Evolutionary conservation across 805 yeast genomes (phyloP), one percentile per base, ranked within the genome.

Genomic region (Helenozyma baotianmanensis): DNA sequence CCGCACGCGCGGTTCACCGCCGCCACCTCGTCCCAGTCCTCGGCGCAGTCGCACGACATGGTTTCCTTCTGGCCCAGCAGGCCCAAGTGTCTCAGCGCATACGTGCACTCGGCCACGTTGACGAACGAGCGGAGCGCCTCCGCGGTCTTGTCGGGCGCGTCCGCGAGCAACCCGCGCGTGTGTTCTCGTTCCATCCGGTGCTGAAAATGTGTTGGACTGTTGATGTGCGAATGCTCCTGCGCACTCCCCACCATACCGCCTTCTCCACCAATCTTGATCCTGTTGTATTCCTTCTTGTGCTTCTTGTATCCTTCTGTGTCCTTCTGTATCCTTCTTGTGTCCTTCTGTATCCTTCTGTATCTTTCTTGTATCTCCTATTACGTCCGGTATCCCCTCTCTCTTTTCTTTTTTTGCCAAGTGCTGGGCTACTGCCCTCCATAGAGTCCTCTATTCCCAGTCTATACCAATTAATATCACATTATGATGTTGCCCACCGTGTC

Each of bases 41-140:
- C 84, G 26, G 38, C 48, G 66, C 98, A 90, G 53, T 88, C 97
- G 68, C 98, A 90, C 11, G 89, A 76, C 92, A 90, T 88, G 43
- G 72, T 72, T 45, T 86, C 95, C 42, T 79, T 80, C 51, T 82
- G 85, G 31, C 82, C 85, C 2, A 88, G 72, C 23, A 71, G 64
- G 9, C 96, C 95, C 9, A 85, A 60, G 27, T 56, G 47, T 50
- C 78, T 80, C 33, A 65, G 65, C 14, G 75, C 65, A 55, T 88
- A 90, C 6, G 74, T 65, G 50, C 89, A 82, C 32, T 72, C 72
- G 18, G 60, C 58, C 29, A 90, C 51, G 39, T 62, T 71, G 4
- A 56, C 62, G 55, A 85, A 90, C 4, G 79, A 69, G 14, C 50
- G 33, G 35, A 64, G 50, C 0, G 96, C 96, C 55, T 85, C 92